phyloP scores from a whole-genome alignment of 225 moss, liverwort and hornwort species.

The Bryoerythrophyllum caledonicum region DNA sequence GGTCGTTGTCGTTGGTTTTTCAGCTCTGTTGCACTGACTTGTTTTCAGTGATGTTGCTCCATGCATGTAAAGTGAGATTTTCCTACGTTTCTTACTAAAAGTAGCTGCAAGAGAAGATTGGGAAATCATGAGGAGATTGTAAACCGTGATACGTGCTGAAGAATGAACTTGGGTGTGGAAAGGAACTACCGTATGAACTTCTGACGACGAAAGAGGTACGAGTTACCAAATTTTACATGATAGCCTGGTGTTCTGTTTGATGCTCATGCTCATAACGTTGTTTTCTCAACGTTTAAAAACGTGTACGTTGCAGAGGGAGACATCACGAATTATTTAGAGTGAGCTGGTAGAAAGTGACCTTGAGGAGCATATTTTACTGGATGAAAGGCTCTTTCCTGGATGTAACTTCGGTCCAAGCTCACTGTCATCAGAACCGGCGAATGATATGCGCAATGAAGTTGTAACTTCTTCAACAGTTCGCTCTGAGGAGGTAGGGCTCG shows the following conservation, averaged over 20 bases:
- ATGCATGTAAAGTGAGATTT: background rate
- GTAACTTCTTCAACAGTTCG: background rate
- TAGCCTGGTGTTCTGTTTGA: background rate
- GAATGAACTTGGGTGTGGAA: background rate
- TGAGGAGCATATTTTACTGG: background rate
- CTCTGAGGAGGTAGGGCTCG: background rate
- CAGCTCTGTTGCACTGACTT: background rate
- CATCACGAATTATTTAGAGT: background rate
- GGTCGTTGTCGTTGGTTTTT: background rate
- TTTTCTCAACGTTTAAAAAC: background rate
- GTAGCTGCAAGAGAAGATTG: background rate
- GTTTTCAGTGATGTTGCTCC: background rate
- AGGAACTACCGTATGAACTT: background rate
- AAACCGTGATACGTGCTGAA: background rate
- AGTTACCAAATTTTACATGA: background rate
- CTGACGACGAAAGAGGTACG: background rate
- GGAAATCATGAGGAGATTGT: background rate
- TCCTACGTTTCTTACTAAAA: background rate
- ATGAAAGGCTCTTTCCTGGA: background rate
- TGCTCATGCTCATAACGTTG: background rate
- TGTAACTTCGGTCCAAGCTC: background rate
- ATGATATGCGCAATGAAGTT: slow-evolving; percentile 8
- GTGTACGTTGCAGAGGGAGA: background rate
- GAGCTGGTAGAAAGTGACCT: background rate
- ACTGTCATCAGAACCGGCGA: slow-evolving; percentile 4